Evolutionary conservation across 2,329 filamentous ascomycete genomes (phyloP).

Genomic region (Botryotinia calthae): DNA sequence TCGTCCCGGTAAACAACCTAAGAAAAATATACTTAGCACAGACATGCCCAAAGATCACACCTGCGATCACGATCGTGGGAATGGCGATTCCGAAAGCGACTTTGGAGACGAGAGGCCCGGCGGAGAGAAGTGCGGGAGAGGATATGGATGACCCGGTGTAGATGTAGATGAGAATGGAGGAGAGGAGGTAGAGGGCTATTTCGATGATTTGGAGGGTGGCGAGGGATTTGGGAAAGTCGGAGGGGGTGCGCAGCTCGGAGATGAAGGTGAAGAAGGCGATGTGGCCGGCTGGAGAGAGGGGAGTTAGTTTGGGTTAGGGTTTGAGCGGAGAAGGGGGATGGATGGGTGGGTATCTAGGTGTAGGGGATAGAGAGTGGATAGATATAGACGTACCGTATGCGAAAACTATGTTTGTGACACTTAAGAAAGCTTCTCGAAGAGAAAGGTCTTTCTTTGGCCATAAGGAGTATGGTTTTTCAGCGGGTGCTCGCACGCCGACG

Average conservation of each 20-base stretch:
- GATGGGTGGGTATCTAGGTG: too few relatives aligned
- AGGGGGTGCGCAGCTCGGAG: conserved; percentile 54
- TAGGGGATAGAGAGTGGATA: too few relatives aligned
- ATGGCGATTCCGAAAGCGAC: conserved; percentile 66
- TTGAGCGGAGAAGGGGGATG: too few relatives aligned
- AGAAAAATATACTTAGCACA: conserved; percentile 60
- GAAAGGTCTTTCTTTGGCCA: conserved; percentile 29
- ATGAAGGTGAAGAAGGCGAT: conserved; percentile 60
- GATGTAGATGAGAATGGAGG: conserved; percentile 57
- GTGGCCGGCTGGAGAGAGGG: conserved; percentile 45
- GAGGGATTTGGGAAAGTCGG: conserved; percentile 58
- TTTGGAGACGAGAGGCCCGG: conserved; percentile 52
- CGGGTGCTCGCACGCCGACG: background rate
- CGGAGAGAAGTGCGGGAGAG: conserved; percentile 64
- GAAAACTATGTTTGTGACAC: conserved; percentile 57
- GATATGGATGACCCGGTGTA: conserved; percentile 60
- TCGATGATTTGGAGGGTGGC: conserved; percentile 56
- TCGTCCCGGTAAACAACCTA: conserved; percentile 55
- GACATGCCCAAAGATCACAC: conserved; percentile 67
- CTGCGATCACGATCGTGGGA: conserved; percentile 68
- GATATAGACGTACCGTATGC: conserved; percentile 43
- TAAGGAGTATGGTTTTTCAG: conserved; percentile 34
- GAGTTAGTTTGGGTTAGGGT: background rate
- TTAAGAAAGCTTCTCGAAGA: conserved; percentile 47
- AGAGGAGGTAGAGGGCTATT: conserved; percentile 56